A percentile compares a stretch with the other conserved stretches of the same genome.
These are phyloP conservation scores for Russula lepida DNA, from an alignment of 768 basidiomycete species.

Conservation along the genomic window DNA sequence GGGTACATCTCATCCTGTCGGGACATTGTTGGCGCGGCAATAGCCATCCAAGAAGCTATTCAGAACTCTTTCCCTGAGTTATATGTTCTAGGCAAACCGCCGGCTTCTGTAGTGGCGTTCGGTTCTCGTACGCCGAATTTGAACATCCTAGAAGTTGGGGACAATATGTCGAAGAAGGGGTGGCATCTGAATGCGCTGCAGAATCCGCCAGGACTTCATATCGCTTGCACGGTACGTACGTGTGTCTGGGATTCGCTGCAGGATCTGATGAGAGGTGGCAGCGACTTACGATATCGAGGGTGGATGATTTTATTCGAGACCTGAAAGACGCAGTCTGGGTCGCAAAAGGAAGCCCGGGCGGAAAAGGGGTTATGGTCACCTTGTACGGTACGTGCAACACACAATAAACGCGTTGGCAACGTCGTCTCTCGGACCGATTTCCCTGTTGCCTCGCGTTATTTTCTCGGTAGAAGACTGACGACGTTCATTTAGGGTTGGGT, in stretches of 20 bases:
- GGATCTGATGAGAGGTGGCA: conserved; percentile 27
- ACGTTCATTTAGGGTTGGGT: conserved; percentile 13
- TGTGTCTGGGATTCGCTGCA: neutral
- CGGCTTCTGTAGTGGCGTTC: conserved; percentile 88
- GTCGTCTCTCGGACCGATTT: neutral
- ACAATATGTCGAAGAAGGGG: conserved; percentile 73
- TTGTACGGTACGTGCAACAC: conserved; percentile 62
- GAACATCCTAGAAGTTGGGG: conserved; percentile 84
- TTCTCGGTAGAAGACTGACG: neutral
- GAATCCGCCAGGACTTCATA: conserved; percentile 78
- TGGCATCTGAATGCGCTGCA: conserved; percentile 89
- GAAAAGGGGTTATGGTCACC: conserved; percentile 83
- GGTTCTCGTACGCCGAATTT: conserved; percentile 43
- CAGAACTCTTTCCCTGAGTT: conserved; percentile 67
- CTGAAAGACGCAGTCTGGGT: conserved; percentile 69
- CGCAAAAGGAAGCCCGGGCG: conserved; percentile 54
- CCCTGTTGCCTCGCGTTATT: neutral
- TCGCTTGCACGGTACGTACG: conserved; percentile 78
- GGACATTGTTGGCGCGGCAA: conserved; percentile 68
- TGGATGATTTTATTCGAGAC: conserved; percentile 77
- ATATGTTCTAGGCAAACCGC: conserved; percentile 82
- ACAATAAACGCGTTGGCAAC: neutral
- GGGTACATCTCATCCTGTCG: conserved; percentile 86
- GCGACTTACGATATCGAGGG: conserved; percentile 69
- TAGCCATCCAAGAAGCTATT: conserved; percentile 61